Conservation (phyloP, 805 yeast genomes). For the Cephaloascus albidus region DNA sequence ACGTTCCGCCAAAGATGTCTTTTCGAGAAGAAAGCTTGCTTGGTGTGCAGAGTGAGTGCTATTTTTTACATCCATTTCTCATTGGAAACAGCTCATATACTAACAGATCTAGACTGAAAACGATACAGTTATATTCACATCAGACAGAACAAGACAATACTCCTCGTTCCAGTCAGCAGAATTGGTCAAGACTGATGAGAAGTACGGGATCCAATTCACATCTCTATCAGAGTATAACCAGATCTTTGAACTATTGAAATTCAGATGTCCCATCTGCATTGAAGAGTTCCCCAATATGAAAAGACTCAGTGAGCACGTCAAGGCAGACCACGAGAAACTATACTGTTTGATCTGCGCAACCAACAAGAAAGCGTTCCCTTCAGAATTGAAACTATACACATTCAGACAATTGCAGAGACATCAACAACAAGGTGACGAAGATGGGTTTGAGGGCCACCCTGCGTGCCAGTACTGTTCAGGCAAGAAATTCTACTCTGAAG, state of each 20-base stretch:
- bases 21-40: slow-evolving; percentile 64
- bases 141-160: slow-evolving; percentile 23
- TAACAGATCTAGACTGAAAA: slow-evolving; percentile 32
- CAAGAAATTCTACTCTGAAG: slow-evolving; percentile 75
- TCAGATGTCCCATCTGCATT: slow-evolving; percentile 45
- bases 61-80: slow-evolving; percentile 1
- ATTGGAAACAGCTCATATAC: background rate
- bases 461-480: slow-evolving; percentile 72
- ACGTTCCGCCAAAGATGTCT: slow-evolving; percentile 75
- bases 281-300: slow-evolving; percentile 40
- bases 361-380: slow-evolving; percentile 69
- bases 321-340: slow-evolving; percentile 48
- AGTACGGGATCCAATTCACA: slow-evolving; percentile 53
- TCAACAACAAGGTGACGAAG: slow-evolving; percentile 61
- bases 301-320: slow-evolving; percentile 56
- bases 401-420: slow-evolving; percentile 60
- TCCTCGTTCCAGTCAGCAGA: slow-evolving; percentile 22
- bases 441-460: slow-evolving; percentile 86
- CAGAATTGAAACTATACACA: slow-evolving; percentile 57
- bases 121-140: slow-evolving; percentile 48
- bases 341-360: slow-evolving; percentile 71
- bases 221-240: slow-evolving; percentile 33
- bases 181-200: slow-evolving; percentile 26
- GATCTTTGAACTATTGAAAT: slow-evolving; percentile 42
- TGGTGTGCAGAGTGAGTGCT: slow-evolving; percentile 56